A percentile compares a stretch with the other conserved stretches of the same genome.
phyloP scores from a whole-genome alignment of 2,329 filamentous ascomycete genomes.

The Volutella citrinella region DNA sequence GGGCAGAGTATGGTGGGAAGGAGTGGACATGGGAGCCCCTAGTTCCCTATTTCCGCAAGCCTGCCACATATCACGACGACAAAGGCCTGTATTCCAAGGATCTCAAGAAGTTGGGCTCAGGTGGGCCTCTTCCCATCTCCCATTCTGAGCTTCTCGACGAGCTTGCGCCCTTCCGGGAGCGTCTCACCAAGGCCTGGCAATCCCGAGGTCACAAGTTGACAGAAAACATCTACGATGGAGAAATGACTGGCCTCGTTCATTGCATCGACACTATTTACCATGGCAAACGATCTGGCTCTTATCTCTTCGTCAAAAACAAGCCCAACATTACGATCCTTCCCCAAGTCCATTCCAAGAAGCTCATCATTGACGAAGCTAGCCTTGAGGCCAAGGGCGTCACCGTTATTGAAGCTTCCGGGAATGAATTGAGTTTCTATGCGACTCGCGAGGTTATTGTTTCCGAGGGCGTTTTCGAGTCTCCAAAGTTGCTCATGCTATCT shows the following conservation, averaged over 20 bases:
- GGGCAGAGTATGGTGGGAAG: slow-evolving; percentile 71
- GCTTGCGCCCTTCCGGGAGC: slow-evolving; percentile 47
- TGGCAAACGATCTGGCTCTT: slow-evolving; percentile 51
- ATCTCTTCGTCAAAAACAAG: slow-evolving; percentile 49
- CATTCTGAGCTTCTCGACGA: slow-evolving; percentile 54
- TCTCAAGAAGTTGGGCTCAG: slow-evolving; percentile 47
- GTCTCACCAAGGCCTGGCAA: slow-evolving; percentile 49
- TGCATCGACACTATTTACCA: slow-evolving; percentile 56
- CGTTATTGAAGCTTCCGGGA: slow-evolving; percentile 35
- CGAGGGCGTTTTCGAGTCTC: slow-evolving; percentile 58
- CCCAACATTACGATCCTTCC: slow-evolving; percentile 52
- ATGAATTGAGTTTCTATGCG: slow-evolving; percentile 44
- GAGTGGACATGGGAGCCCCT: slow-evolving; percentile 53
- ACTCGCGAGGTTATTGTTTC: slow-evolving; percentile 47
- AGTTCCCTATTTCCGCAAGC: slow-evolving; percentile 51
- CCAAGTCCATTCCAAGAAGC: slow-evolving; percentile 46
- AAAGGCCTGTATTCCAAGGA: slow-evolving; percentile 39
- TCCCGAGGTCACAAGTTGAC: slow-evolving; percentile 48
- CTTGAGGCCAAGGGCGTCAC: slow-evolving; percentile 43
- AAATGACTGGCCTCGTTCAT: slow-evolving; percentile 51
- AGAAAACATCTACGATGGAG: slow-evolving; percentile 55
- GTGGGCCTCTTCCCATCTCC: slow-evolving; percentile 51
- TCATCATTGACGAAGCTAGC: slow-evolving; percentile 46
- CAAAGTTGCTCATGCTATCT: slow-evolving; percentile 62
- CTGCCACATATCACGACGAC: slow-evolving; percentile 57